Evolutionary conservation across 2,329 filamentous ascomycete species (phyloP), one percentile per base, ranked within the genome.

Genomic region (Canariomyces notabilis): DNA sequence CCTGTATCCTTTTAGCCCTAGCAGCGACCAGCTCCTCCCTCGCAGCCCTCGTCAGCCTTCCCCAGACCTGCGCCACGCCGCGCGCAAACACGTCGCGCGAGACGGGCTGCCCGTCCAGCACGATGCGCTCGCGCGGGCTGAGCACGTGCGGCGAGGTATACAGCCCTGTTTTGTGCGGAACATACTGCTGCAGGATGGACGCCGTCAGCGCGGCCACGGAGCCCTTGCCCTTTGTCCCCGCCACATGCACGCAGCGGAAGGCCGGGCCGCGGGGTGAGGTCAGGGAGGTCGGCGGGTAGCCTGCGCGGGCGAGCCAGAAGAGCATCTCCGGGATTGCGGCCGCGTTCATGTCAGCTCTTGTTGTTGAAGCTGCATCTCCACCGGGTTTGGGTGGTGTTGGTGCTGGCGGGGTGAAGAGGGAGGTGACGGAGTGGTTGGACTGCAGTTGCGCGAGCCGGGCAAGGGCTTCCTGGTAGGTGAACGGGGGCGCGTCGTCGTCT

Each of bases 201-300:
- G 89, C 88, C 16, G 89, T 78, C 63, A 90, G 91, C 8, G 90
- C 85, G 54, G 86, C 88, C 0, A 89, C 89, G 2, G 87, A 93
- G 33, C 90, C 90, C 65, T 96, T 97, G 50, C 91, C 91, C 65
- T 96, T 97, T 4, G 90, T 96, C 11, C 91, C 91, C 1, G 91
- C 87, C 37, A 97, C 82, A 63, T 97, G 91, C 50, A 97, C 80
- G 55, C 74, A 75, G 14, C 66, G 67, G 42, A 77, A 65, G 4
- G 59, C 58, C 2, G n/a, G n/a, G 64, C 63, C 7, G 57, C 54
- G 11, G 65, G 57, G 20, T n/a, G n/a, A n/a, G n/a, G n/a, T n/a
- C n/a, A 79, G 68, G 53, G 72, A 69, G 0, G 57, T 44, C 1
- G 65, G 64, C 67, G 83, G 69, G 67, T 95, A 87, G 39, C 88